Percentiles rank a stretch among this genome's conserved stretches.
Conservation (phyloP, 2,329 filamentous ascomycete species). For the Xylaria sp. region DNA sequence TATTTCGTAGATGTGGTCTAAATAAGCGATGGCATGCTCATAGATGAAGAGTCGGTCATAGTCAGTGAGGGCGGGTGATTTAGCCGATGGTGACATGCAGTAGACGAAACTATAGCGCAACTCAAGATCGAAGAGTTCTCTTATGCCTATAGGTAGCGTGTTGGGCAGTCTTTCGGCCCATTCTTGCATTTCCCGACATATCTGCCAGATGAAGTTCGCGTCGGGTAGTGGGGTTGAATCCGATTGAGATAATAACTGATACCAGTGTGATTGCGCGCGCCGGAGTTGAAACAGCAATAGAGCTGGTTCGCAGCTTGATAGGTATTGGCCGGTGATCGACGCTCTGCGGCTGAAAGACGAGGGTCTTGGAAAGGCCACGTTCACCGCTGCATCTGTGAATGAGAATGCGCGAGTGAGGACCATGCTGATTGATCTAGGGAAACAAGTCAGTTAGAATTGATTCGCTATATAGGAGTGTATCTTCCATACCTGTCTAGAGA, state of each 20-base stretch:
- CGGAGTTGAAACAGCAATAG: constrained; percentile 84
- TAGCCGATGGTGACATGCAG: constrained; percentile 82
- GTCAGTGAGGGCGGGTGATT: constrained; percentile 76
- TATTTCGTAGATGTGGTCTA: constrained; percentile 77
- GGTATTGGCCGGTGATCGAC: constrained; percentile 56
- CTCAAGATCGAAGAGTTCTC: constrained; percentile 86
- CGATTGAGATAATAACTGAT: constrained; percentile 87
- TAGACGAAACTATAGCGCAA: constrained; percentile 92
- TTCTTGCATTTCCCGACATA: constrained; percentile 78
- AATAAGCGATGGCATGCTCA: constrained; percentile 85
- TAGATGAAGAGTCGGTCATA: constrained; percentile 86
- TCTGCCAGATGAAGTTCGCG: constrained; percentile 79
- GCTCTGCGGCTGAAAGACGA: constrained; percentile 57
- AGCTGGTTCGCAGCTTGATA: constrained; percentile 73
- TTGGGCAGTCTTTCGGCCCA: constrained; percentile 84
- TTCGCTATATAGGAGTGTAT: no score
- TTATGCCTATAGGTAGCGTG: constrained; percentile 71
- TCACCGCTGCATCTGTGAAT: constrained; percentile 88
- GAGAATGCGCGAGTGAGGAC: constrained; percentile 89
- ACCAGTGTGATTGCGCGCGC: constrained; percentile 88
- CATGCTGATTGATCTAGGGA: constrained; percentile 74
- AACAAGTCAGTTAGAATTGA: constrained; percentile 23
- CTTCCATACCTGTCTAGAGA: constrained; percentile 79
- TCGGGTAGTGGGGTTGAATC: constrained; percentile 75
- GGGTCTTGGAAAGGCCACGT: constrained; percentile 78